Conservation (phyloP, 352 stramenopile genomes). For the Phytophthora foliorum region DNA sequence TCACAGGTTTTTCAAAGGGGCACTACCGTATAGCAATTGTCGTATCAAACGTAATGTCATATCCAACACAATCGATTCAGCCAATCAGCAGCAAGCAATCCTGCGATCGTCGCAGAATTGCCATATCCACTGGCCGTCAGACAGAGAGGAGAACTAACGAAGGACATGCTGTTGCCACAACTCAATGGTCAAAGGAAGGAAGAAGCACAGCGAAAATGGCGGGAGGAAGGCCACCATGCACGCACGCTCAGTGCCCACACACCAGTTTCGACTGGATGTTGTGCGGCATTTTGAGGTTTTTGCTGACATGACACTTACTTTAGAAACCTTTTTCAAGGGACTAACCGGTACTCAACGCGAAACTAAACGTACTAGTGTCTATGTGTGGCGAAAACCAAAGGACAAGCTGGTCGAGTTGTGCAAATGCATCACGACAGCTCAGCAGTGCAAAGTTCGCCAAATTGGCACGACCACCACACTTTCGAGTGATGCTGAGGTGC, state of each 20-base stretch:
- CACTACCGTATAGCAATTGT: no score
- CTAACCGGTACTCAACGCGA: background rate
- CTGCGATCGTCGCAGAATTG: no score
- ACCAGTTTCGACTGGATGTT: background rate
- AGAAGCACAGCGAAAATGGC: background rate
- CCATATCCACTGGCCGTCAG: slow-evolving; percentile 1
- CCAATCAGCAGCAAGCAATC: no score
- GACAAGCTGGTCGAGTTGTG: background rate
- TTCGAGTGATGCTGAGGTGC: background rate
- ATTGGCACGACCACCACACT: background rate
- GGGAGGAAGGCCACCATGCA: background rate
- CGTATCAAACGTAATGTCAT: no score
- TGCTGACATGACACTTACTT: background rate
- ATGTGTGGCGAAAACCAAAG: background rate
- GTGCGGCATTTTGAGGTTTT: background rate
- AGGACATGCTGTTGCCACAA: background rate
- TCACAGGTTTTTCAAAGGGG: no score
- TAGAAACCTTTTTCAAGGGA: background rate
- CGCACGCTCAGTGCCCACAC: background rate
- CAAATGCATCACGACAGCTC: background rate
- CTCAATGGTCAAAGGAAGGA: background rate
- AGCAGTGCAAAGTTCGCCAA: background rate
- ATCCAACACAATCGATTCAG: no score
- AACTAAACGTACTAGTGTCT: background rate
- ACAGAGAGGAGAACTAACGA: background rate